Evolutionary conservation across 805 yeast genomes (phyloP), one percentile per base, ranked within the genome.

Genomic region (Candida broadrunensis): DNA sequence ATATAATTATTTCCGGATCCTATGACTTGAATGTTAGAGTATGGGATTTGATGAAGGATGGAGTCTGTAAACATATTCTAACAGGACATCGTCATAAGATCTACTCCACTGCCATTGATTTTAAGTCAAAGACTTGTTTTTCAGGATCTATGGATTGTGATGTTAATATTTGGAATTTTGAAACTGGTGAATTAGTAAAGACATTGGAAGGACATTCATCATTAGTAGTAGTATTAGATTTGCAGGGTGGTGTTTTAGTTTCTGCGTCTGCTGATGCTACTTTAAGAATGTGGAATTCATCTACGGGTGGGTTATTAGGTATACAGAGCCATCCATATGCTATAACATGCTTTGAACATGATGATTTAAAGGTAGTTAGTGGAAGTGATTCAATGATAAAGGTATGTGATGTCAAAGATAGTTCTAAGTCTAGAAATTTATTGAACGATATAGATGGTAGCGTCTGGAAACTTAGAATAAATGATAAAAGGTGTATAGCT

Each of bases 211-310:
- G 97, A 1, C 99, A 93, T 60, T 81, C 87, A 1, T 86, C 91
- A 11, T 67, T 93, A 16, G 99, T 93, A 12, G 99, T 98, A 0
- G 67, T 93, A 34, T 70, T 91, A 20, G 88, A 87, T 34, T 74
- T 90, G 7, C 81, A 88, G 5, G 81, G 84, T 19, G 80, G 83
- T 26, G 81, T 80, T 36, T 69, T 93, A 11, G 95, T 91, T 1
- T 85, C 95, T 34, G 99, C 97, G 0, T 98, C 97, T 2, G 98
- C 98, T 0, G 99, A 93, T 61, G 80, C 93, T 3, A 83, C 97
- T 0, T 72, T 93, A 32, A 75, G 97, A 38, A 83, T 91, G 1
- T 93, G 99, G 99, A 85, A 93, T 56, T 93, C 97, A 2, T 78
- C 78, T 20, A 77, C 82, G 6, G 89, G 87, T 23, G 74, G 75